Percentiles rank a stretch among this genome's conserved stretches.
phyloP scores from a whole-genome alignment of 2,329 filamentous ascomycete genomes.

The Monascus ruber region DNA sequence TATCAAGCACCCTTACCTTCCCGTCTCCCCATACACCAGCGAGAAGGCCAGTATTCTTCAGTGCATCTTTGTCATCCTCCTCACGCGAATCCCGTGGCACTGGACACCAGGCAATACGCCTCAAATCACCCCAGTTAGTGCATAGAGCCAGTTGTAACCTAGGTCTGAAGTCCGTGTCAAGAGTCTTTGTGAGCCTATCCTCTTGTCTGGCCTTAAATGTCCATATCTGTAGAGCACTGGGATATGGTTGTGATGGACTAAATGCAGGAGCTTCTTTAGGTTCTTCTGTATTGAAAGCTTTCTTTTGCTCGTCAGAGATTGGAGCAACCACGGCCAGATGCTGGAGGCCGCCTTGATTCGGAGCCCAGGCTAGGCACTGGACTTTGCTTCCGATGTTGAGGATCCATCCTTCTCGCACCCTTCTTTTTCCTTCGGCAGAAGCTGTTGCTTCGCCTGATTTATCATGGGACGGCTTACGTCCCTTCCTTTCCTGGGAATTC shows the following conservation, averaged over 20 bases:
- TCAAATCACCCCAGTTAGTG: conserved; percentile 46
- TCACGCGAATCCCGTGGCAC: conserved; percentile 23
- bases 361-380: conserved; percentile 39
- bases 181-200: conserved; percentile 18
- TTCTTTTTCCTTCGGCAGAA: conserved; percentile 8
- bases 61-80: conserved; percentile 17
- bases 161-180: conserved; percentile 36
- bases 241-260: conserved; percentile 36
- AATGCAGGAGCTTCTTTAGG: conserved; percentile 38
- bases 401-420: conserved; percentile 39
- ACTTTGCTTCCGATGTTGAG: conserved; percentile 45
- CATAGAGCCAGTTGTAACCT: conserved; percentile 42
- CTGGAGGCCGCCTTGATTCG: conserved; percentile 36
- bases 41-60: conserved; percentile 39
- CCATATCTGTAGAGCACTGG: conserved; percentile 49
- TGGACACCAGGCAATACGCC: conserved; percentile 47
- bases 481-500: conserved; percentile 5
- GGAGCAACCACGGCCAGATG: conserved; percentile 43
- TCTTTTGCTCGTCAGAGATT: conserved; percentile 27
- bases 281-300: conserved; percentile 14
- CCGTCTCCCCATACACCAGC: conserved; percentile 51
- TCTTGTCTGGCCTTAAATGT: conserved; percentile 34
- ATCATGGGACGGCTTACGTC: background rate
- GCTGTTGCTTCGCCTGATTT: conserved; percentile 1
- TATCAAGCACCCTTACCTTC: conserved; percentile 41